A percentile compares a stretch with the other conserved stretches of the same genome.
These are phyloP conservation scores for Suhomyces terraborum DNA, from an alignment of 1,139 yeast genomes.

Conservation along the genomic window DNA sequence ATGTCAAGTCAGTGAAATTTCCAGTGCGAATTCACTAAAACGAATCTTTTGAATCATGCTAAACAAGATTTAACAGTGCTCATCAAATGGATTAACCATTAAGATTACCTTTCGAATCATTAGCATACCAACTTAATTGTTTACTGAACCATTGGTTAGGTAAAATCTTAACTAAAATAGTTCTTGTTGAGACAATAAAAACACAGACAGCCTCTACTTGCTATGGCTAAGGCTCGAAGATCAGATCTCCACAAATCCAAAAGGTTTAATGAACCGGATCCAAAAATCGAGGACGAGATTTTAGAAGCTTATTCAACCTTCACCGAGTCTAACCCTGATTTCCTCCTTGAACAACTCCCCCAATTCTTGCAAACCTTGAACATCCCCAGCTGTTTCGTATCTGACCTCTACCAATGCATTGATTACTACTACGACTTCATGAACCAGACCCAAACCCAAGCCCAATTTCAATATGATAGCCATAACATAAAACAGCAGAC, in stretches of 20 bases:
- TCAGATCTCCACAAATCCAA: slow-evolving; percentile 12
- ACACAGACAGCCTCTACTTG: too few species aligned
- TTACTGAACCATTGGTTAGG: too few species aligned
- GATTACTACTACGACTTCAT: slow-evolving; percentile 40
- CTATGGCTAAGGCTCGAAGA: slow-evolving; percentile 9
- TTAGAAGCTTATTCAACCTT: slow-evolving; percentile 31
- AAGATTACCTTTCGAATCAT: too few species aligned
- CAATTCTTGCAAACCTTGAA: slow-evolving; percentile 26
- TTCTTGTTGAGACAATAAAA: too few species aligned
- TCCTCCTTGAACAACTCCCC: slow-evolving; percentile 32
- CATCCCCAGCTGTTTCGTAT: slow-evolving; percentile 37
- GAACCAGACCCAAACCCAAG: slow-evolving; percentile 8
- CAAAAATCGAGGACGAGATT: slow-evolving; percentile 37
- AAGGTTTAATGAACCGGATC: slow-evolving; percentile 21
- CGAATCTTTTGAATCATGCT: too few species aligned
- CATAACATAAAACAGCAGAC: slow-evolving; percentile 27
- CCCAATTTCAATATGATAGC: slow-evolving; percentile 12
- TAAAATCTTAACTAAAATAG: too few species aligned
- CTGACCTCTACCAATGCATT: slow-evolving; percentile 36
- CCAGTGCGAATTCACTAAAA: too few species aligned
- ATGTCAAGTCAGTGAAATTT: too few species aligned
- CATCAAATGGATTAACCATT: too few species aligned
- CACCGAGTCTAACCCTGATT: slow-evolving; percentile 31
- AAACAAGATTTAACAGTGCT: too few species aligned
- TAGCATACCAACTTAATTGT: too few species aligned